These are phyloP conservation scores for Starmerella bacillaris DNA, from an alignment of 805 yeast genomes.

Conservation along the genomic window DNA sequence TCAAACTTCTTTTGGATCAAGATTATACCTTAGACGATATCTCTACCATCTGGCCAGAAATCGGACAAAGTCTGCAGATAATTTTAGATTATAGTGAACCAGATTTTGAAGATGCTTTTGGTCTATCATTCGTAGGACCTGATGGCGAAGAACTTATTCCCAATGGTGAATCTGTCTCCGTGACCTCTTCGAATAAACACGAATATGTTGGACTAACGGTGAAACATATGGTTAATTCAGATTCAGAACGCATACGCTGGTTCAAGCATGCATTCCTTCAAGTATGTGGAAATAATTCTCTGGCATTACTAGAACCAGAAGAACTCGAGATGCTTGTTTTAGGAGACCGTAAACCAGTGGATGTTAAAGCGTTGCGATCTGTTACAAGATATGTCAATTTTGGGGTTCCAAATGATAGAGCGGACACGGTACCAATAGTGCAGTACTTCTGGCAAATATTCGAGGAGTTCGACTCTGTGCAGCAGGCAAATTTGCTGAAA, in stretches of 20 bases:
- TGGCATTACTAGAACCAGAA: constrained; percentile 60
- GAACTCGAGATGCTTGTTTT: constrained; percentile 66
- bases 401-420: constrained; percentile 23
- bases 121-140: constrained; percentile 47
- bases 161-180: constrained; percentile 38
- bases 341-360: constrained; percentile 58
- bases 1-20: constrained; percentile 48
- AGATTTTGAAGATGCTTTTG: constrained; percentile 32
- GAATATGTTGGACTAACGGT: constrained; percentile 48
- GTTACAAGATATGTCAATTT: constrained; percentile 64
- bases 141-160: constrained; percentile 41
- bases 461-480: constrained; percentile 26
- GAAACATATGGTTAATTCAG: constrained; percentile 33
- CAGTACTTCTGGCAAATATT: constrained; percentile 82
- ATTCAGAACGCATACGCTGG: constrained; percentile 32
- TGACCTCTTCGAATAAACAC: constrained; percentile 40
- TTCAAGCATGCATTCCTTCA: constrained; percentile 54
- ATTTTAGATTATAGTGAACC: constrained; percentile 29
- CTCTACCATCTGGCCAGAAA: constrained; percentile 46
- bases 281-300: constrained; percentile 65
- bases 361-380: constrained; percentile 45
- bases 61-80: constrained; percentile 34
- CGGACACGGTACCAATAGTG: constrained; percentile 26
- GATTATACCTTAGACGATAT: constrained; percentile 47
- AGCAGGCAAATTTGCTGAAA: constrained; percentile 45